Conservation (phyloP, 2,329 filamentous ascomycete genomes). For the Ophiosphaerella herpotricha region DNA sequence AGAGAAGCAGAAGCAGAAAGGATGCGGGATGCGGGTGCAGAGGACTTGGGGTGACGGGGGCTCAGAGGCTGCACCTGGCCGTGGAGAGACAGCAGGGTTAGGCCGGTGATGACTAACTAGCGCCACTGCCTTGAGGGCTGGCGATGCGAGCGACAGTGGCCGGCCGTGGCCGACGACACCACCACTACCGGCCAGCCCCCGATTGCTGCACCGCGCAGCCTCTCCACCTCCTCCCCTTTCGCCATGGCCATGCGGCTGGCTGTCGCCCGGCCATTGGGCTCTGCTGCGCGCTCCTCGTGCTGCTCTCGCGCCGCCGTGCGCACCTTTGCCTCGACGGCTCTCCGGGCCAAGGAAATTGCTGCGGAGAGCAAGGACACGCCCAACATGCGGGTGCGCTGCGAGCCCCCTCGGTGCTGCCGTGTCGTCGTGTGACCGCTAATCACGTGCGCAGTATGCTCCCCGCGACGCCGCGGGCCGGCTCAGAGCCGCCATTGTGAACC, state of each 20-base stretch:
- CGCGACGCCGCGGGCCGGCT: slow-evolving; percentile 59
- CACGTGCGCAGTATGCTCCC: slow-evolving; percentile 46
- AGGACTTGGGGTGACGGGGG: slow-evolving; percentile 26
- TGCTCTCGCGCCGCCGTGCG: slow-evolving; percentile 40
- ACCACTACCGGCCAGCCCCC: slow-evolving; percentile 21
- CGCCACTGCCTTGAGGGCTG: background rate
- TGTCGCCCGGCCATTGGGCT: slow-evolving; percentile 46
- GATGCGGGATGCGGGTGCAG: slow-evolving; percentile 18
- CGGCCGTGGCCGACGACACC: slow-evolving; percentile 26
- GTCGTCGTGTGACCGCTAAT: slow-evolving; percentile 20
- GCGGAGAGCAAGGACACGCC: slow-evolving; percentile 48
- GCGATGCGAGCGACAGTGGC: background rate
- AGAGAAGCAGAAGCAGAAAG: slow-evolving; percentile 18
- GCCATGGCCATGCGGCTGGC: slow-evolving; percentile 50
- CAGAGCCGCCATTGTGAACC: slow-evolving; percentile 81
- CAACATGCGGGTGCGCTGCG: slow-evolving; percentile 51
- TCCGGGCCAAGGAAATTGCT: slow-evolving; percentile 51
- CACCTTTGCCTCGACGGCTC: slow-evolving; percentile 50
- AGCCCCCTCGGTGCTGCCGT: background rate
- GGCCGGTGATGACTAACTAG: slow-evolving; percentile 6
- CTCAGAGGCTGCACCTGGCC: slow-evolving; percentile 30
- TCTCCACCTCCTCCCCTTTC: slow-evolving; percentile 18
- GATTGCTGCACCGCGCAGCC: slow-evolving; percentile 32
- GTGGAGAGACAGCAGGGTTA: slow-evolving; percentile 11
- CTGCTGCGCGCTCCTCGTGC: slow-evolving; percentile 42